Conservation (phyloP, 2,329 filamentous ascomycete species). For the Exserohilum turcica region DNA sequence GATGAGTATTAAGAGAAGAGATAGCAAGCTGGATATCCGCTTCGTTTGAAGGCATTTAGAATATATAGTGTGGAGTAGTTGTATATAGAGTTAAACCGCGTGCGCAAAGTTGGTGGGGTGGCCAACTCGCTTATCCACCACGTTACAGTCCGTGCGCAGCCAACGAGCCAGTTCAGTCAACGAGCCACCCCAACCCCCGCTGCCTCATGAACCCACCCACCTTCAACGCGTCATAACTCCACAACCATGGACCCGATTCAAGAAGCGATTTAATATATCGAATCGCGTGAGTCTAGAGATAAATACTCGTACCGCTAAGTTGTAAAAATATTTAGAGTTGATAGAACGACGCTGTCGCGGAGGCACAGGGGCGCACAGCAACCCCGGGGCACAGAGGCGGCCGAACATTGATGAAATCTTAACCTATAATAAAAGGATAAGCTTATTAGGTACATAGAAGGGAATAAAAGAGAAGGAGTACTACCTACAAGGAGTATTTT, state of each 20-base stretch:
- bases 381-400: background rate
- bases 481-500: background rate
- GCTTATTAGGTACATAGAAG: background rate
- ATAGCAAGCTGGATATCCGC: no score
- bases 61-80: no score
- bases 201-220: no score
- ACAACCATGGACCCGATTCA: background rate
- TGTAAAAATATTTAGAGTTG: background rate
- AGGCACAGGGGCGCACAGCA: background rate
- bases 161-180: background rate
- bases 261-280: background rate
- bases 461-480: background rate
- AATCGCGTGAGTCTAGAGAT: background rate
- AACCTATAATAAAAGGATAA: background rate
- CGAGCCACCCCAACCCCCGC: no score
- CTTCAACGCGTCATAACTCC: background rate
- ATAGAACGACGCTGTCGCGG: background rate
- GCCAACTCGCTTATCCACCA: no score
- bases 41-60: no score
- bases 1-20: no score
- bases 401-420: background rate
- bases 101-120: no score
- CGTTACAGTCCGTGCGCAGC: background rate
- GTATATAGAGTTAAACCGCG: no score
- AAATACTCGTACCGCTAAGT: background rate